These are phyloP conservation scores for Chrysoporthe austroafricana DNA, from an alignment of 2,329 filamentous ascomycete genomes.

Conservation along the genomic window DNA sequence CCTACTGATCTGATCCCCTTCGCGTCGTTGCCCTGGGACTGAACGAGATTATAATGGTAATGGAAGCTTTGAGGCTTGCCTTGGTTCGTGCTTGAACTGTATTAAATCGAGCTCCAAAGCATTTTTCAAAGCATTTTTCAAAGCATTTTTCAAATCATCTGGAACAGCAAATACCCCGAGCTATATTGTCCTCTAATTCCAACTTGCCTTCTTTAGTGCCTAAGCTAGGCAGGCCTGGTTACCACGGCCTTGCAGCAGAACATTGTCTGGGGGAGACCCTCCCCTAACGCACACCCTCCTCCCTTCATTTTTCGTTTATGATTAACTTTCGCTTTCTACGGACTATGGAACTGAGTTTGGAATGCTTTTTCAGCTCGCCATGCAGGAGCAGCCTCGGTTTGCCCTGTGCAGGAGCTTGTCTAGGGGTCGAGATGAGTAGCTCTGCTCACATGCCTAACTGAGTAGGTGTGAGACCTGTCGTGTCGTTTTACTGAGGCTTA, in stretches of 20 bases:
- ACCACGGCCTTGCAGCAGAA: background rate
- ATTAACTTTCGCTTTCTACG: background rate
- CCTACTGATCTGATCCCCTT: background rate
- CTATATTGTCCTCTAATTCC: background rate
- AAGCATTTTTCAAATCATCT: background rate
- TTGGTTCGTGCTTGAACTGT: background rate
- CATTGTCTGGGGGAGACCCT: background rate
- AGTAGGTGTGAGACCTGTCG: too few relatives aligned
- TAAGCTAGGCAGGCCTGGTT: too few relatives aligned
- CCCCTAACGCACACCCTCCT: background rate
- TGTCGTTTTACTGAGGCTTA: too few relatives aligned
- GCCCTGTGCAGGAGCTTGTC: background rate
- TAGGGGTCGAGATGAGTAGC: too few relatives aligned
- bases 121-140: background rate
- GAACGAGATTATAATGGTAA: too few relatives aligned
- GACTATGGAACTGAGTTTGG: background rate
- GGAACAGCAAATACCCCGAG: background rate
- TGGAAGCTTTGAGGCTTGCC: background rate
- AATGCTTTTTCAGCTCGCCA: background rate
- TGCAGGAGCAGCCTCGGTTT: background rate
- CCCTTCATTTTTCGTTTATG: too few relatives aligned
- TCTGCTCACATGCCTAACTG: too few relatives aligned
- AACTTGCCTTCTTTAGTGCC: background rate
- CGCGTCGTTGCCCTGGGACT: background rate
- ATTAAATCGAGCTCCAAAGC: background rate